Evolutionary conservation across 2,329 filamentous ascomycete species (phyloP), one percentile per base, ranked within the genome.

Genomic region (Fusarium dlaminii): DNA sequence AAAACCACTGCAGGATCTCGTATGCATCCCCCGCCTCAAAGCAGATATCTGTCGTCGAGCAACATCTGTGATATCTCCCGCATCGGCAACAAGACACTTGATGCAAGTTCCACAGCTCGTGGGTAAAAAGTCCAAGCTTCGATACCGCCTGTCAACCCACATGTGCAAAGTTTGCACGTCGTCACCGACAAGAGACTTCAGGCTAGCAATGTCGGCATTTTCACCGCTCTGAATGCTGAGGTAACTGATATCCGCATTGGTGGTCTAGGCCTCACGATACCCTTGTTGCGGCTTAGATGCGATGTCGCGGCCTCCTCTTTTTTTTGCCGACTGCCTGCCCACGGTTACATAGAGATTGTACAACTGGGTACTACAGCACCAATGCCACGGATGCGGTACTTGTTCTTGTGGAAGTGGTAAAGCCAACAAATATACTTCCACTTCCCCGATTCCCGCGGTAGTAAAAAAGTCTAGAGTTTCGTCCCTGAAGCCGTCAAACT

Each of bases 211-310:
- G 40, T 36, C 30, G 27, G 36, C 49, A 54, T 63, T 80, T 57
- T 81, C 78, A 56, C 82, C 81, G 58, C 79, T 70, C 15, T 74
- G 49, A 37, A 73, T 75, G 43, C 77, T 65, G 15, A 81, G 78
- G 55, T 71, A 66, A 45, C 68, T 62, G 57, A 70, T 61, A 58
- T 65, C 58, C 39, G 52, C 52, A 67, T 40, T 13, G 13, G 51
- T 66, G 62, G 66, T 65, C 51, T 67, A 56, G 59, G 30, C 43
- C 61, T 62, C 34, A 17, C 9, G 45, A 40, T 58, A 63, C 29
- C 56, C 71, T 73, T 72, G 68, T 60, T 58, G 51, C 39, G 68
- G 67, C 62, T 67, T 62, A 57, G 65, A 60, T 42, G 40, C 30
- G 37, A 59, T 70, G 52, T 34, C 54, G 67, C 40, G 45, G 66